Percentiles rank a stretch among this genome's conserved stretches.
phyloP scores from a whole-genome alignment of 1,284 basidiomycete species.

The Takashimella koratensis region DNA sequence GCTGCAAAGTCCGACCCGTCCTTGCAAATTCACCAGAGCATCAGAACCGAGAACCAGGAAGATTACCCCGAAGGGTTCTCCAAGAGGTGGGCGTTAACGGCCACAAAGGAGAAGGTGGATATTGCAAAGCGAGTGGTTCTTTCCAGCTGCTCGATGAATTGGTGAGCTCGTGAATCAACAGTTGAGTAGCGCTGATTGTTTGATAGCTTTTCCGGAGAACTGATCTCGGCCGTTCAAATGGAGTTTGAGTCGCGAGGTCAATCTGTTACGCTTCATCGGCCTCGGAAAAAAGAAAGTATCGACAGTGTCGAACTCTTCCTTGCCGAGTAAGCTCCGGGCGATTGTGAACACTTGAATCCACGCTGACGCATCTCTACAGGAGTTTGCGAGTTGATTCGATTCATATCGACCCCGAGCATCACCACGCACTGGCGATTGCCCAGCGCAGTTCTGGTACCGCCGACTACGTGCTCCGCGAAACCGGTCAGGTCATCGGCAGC shows the following conservation, averaged over 20 bases:
- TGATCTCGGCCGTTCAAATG: constrained; percentile 24
- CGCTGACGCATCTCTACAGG: constrained; percentile 14
- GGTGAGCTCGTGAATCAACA: constrained; percentile 17
- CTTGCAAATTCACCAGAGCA: too few relatives aligned
- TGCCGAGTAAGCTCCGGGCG: constrained; percentile 29
- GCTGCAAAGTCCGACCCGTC: too few relatives aligned
- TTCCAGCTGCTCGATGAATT: constrained; percentile 30
- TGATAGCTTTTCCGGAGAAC: constrained; percentile 29
- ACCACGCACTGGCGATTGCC: constrained; percentile 26
- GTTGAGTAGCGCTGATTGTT: background rate
- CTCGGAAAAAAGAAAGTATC: background rate
- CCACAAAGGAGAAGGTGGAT: background rate
- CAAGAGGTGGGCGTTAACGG: background rate
- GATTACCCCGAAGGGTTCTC: too few relatives aligned
- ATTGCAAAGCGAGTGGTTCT: constrained; percentile 29
- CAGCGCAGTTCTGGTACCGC: constrained; percentile 24
- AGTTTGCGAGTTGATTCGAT: constrained; percentile 30
- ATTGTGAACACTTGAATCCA: background rate
- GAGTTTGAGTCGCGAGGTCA: constrained; percentile 25
- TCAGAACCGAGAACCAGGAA: too few relatives aligned
- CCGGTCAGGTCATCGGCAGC: constrained; percentile 34
- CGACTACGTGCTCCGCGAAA: constrained; percentile 32
- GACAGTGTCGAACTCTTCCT: constrained; percentile 37
- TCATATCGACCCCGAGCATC: constrained; percentile 18
- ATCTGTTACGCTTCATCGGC: background rate